phyloP scores from a whole-genome alignment of 2,329 filamentous ascomycete species.

The Periconia macrospinosa region DNA sequence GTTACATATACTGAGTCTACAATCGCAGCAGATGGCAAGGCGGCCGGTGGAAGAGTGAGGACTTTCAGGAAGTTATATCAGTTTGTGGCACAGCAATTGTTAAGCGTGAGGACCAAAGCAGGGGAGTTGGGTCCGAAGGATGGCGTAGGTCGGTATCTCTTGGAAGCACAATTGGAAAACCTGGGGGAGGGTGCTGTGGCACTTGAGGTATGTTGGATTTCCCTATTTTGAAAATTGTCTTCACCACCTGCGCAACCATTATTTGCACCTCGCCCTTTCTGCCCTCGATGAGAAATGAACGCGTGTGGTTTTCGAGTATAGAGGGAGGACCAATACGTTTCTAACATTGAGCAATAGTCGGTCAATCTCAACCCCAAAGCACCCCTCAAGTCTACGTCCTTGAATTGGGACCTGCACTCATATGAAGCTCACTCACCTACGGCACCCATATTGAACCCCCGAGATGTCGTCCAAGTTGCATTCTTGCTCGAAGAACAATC shows the following conservation, averaged over 20 bases:
- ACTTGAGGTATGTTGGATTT: slow-evolving; percentile 62
- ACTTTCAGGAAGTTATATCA: slow-evolving; percentile 96
- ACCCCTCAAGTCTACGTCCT: slow-evolving; percentile 56
- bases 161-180: slow-evolving; percentile 96
- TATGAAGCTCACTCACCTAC: slow-evolving; percentile 32
- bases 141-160: slow-evolving; percentile 62
- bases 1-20: slow-evolving; percentile 90
- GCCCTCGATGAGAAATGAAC: background rate
- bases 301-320: background rate
- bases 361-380: slow-evolving; percentile 54
- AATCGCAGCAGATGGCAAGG: slow-evolving; percentile 49
- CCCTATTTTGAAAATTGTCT: background rate
- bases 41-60: slow-evolving; percentile 65
- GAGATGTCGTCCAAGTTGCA: slow-evolving; percentile 66
- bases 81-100: slow-evolving; percentile 86
- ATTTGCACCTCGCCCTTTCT: too few relatives aligned
- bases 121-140: slow-evolving; percentile 60
- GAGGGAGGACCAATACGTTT: slow-evolving; percentile 1
- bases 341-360: slow-evolving; percentile 15
- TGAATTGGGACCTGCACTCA: slow-evolving; percentile 57
- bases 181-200: slow-evolving; percentile 81
- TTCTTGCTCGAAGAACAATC: slow-evolving; percentile 62
- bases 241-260: too few relatives aligned
- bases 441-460: slow-evolving; percentile 58
- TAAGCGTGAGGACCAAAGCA: slow-evolving; percentile 89